phyloP scores from a whole-genome alignment of 768 basidiomycete species.

The Auriculariales sp. region DNA sequence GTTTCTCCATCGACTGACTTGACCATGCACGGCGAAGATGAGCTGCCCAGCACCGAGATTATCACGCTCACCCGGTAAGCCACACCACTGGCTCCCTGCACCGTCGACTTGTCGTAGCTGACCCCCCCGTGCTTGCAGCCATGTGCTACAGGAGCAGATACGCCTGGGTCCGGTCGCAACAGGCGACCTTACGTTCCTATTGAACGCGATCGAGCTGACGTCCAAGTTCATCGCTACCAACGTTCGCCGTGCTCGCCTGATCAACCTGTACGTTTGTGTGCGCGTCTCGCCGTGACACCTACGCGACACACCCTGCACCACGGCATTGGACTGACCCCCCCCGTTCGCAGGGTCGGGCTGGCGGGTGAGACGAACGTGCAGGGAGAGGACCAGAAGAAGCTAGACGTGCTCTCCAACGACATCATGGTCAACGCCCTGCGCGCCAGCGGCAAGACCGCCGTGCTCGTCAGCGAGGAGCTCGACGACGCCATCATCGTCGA shows the following conservation, averaged over 20 bases:
- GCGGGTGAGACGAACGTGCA: conserved; percentile 95
- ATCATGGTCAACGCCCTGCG: conserved; percentile 98
- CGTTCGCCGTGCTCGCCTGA: conserved; percentile 89
- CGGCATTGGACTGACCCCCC: conserved; percentile 1
- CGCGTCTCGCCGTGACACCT: too few relatives aligned
- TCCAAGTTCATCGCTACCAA: conserved; percentile 98
- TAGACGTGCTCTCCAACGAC: conserved; percentile 94
- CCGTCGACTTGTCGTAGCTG: conserved; percentile 2
- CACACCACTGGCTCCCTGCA: background rate
- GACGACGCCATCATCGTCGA: conserved; percentile 89
- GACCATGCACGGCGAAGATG: conserved; percentile 30
- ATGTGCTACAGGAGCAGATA: conserved; percentile 78
- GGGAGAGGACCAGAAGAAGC: conserved; percentile 99
- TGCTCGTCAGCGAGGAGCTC: conserved; percentile 92
- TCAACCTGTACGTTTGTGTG: conserved; percentile 66
- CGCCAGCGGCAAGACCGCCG: conserved; percentile 92
- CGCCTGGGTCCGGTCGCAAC: conserved; percentile 71
- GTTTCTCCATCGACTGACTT: background rate
- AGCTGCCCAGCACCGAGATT: conserved; percentile 68
- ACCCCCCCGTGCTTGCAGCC: conserved; percentile 27
- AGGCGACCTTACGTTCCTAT: conserved; percentile 85
- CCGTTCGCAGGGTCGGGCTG: conserved; percentile 64
- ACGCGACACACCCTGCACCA: conserved; percentile 2
- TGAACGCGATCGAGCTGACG: conserved; percentile 91
- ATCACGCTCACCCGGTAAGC: conserved; percentile 84